phyloP scores from a whole-genome alignment of 106 monocot species.

The Phalaenopsis aphrodite region DNA sequence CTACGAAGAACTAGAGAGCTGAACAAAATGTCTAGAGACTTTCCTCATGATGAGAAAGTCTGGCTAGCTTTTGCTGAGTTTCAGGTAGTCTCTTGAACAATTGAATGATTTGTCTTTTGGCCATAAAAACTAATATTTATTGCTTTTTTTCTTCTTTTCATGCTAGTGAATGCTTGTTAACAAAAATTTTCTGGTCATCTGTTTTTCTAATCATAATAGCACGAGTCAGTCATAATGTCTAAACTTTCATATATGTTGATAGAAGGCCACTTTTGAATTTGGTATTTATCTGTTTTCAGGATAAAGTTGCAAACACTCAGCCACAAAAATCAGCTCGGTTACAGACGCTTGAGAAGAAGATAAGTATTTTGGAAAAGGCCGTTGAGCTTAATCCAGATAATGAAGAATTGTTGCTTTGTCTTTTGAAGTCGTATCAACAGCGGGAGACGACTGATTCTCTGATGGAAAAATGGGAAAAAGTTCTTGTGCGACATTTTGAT shows the following conservation, averaged over 20 bases:
- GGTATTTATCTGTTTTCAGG: constrained; percentile 23
- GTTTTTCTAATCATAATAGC: background rate
- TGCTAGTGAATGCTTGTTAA: background rate
- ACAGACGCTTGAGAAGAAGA: constrained; percentile 91
- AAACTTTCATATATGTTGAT: background rate
- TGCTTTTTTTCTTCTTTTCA: background rate
- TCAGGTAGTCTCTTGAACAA: constrained; percentile 49
- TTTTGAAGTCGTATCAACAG: constrained; percentile 63
- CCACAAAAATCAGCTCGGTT: constrained; percentile 79
- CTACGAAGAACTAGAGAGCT: constrained; percentile 73
- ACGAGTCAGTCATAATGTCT: constrained; percentile 1
- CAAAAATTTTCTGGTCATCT: background rate
- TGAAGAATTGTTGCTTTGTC: constrained; percentile 68
- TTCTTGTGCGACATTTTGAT: constrained; percentile 59
- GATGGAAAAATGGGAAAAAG: constrained; percentile 68
- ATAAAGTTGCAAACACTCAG: constrained; percentile 73
- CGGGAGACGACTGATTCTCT: constrained; percentile 58
- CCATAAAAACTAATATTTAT: background rate
- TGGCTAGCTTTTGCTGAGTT: constrained; percentile 88
- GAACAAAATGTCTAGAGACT: constrained; percentile 79
- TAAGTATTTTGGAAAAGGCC: constrained; percentile 90
- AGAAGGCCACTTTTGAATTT: background rate
- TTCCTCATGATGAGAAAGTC: constrained; percentile 77
- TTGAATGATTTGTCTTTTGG: background rate
- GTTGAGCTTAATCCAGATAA: constrained; percentile 81